Conservation (phyloP, 2,329 filamentous ascomycete genomes). For the Samsoniella hepiali region DNA sequence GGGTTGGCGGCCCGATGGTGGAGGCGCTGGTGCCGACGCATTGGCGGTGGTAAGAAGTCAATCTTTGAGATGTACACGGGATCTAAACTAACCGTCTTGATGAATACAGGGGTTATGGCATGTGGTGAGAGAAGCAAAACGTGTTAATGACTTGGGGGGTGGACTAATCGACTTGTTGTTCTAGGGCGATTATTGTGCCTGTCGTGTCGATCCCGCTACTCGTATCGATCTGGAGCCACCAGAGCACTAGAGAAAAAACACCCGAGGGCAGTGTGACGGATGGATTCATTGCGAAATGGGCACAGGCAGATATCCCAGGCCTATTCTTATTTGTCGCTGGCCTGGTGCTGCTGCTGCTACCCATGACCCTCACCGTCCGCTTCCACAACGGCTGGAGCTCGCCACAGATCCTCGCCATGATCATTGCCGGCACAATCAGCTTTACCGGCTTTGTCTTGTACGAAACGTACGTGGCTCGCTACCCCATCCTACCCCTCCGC, state of each 20-base stretch:
- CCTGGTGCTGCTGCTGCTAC: constrained; percentile 9
- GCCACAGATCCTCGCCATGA: constrained; percentile 4
- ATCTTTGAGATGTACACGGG: no score
- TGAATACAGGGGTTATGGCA: constrained; percentile 48
- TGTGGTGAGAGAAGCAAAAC: constrained; percentile 39
- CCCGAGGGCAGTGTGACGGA: constrained; percentile 21
- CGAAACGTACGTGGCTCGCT: neutral
- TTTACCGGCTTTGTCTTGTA: constrained; percentile 14
- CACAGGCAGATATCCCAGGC: constrained; percentile 4
- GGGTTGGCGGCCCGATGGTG: constrained; percentile 45
- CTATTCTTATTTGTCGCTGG: constrained; percentile 5
- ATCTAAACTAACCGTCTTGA: neutral
- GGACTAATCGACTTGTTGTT: no score
- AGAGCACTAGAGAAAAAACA: constrained; percentile 46
- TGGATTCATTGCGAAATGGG: neutral
- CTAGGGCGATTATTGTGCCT: constrained; percentile 53
- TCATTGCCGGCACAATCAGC: neutral
- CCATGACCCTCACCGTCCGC: constrained; percentile 10
- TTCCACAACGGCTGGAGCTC: constrained; percentile 12
- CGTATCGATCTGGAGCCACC: constrained; percentile 49
- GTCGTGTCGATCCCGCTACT: constrained; percentile 53
- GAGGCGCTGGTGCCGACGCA: constrained; percentile 42
- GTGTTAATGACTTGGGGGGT: neutral
- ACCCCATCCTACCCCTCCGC: neutral
- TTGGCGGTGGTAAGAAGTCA: constrained; percentile 48